Percentiles rank a stretch among this genome's conserved stretches.
phyloP scores from a whole-genome alignment of 352 stramenopile genomes.

The Pythium oligandrum region DNA sequence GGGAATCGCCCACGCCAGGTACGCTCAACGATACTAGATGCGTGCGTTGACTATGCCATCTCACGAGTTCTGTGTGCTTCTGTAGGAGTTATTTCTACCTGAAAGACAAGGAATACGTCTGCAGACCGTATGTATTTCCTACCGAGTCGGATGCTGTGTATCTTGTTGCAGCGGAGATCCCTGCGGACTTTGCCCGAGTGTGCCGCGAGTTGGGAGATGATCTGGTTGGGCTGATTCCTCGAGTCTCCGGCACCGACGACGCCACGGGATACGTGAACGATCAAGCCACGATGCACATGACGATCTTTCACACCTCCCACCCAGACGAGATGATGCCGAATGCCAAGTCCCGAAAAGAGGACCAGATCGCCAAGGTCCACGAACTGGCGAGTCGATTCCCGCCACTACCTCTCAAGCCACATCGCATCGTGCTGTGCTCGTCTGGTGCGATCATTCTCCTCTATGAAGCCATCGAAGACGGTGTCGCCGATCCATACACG shows the following conservation, averaged over 20 bases:
- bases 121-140: constrained; percentile 46
- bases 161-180: constrained; percentile 45
- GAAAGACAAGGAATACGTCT: constrained; percentile 27
- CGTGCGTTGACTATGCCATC: background rate
- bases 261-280: constrained; percentile 56
- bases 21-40: background rate
- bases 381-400: constrained; percentile 30
- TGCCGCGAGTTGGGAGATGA: constrained; percentile 36
- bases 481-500: constrained; percentile 39
- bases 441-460: constrained; percentile 69
- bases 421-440: constrained; percentile 50
- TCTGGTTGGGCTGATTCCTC: constrained; percentile 38
- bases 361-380: constrained; percentile 42
- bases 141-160: constrained; percentile 37
- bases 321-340: constrained; percentile 45
- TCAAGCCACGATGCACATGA: constrained; percentile 71
- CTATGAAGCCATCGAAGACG: constrained; percentile 36
- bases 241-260: constrained; percentile 22
- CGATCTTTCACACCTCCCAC: constrained; percentile 76
- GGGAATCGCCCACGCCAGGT: constrained; percentile 16
- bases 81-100: constrained; percentile 15
- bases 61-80: background rate
- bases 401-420: constrained; percentile 38
- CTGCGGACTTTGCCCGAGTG: constrained; percentile 25
- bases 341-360: constrained; percentile 23